Percentiles rank a stretch among this genome's conserved stretches.
phyloP scores from a whole-genome alignment of 148 eudicot species.

The Chenopodium album region DNA sequence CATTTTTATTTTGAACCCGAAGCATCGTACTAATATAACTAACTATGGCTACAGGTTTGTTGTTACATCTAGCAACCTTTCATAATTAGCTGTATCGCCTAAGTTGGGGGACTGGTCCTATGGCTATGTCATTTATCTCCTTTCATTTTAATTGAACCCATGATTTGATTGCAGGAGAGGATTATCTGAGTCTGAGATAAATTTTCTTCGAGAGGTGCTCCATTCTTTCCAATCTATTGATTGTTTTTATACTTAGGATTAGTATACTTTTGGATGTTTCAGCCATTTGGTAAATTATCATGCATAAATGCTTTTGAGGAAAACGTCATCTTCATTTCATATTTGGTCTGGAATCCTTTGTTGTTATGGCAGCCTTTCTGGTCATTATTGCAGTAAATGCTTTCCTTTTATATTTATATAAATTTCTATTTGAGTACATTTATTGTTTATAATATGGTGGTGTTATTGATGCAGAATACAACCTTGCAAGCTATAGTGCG shows the following conservation, averaged over 20 bases:
- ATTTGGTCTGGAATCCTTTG: neutral
- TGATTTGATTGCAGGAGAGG: constrained; percentile 71
- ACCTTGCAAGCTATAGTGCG: constrained; percentile 59
- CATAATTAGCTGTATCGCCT: neutral
- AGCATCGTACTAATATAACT: constrained; percentile 49
- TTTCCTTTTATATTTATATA: neutral
- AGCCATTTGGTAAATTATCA: neutral
- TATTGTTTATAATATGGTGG: neutral
- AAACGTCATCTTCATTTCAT: constrained; percentile 2
- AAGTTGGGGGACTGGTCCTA: neutral
- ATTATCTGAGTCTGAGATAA: constrained; percentile 79
- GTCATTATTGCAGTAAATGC: constrained; percentile 6
- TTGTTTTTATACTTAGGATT: neutral
- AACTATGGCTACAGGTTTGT: constrained; percentile 89
- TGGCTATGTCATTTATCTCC: neutral
- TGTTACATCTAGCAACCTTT: neutral
- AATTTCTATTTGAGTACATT: neutral
- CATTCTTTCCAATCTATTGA: neutral
- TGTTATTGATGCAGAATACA: constrained; percentile 55
- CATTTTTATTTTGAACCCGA: constrained; percentile 80
- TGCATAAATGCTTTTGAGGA: constrained; percentile 2
- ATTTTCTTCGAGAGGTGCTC: constrained; percentile 72
- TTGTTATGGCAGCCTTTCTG: neutral
- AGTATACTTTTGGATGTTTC: neutral
- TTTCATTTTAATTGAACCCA: constrained; percentile 14